Evolutionary conservation across 805 yeast genomes (phyloP).

Genomic region (Candida fluviatilis): DNA sequence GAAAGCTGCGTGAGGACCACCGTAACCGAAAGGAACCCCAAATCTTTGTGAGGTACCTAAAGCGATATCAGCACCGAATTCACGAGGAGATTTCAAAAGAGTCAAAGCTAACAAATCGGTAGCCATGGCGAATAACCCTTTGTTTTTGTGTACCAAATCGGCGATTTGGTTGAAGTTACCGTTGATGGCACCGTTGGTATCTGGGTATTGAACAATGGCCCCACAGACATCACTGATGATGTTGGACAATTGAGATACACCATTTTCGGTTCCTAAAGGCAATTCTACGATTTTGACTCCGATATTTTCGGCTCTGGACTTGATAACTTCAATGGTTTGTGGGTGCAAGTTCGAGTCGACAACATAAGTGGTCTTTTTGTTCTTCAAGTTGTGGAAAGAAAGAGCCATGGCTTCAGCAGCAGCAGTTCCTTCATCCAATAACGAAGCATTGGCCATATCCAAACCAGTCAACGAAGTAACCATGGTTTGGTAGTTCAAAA

Average conservation of each 20-base stretch:
- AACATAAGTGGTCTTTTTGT: constrained; percentile 63
- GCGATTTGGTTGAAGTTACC: constrained; percentile 50
- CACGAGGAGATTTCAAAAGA: constrained; percentile 75
- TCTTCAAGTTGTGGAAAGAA: constrained; percentile 62
- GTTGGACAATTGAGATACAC: constrained; percentile 20
- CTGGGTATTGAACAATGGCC: constrained; percentile 85
- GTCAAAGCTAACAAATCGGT: constrained; percentile 90
- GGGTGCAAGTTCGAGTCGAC: constrained; percentile 77
- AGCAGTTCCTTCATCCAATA: constrained; percentile 94
- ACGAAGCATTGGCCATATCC: constrained; percentile 91
- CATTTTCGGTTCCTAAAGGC: constrained; percentile 46
- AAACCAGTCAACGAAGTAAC: constrained; percentile 87
- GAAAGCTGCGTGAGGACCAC: constrained; percentile 99
- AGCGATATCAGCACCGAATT: constrained; percentile 88
- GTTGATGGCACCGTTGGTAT: constrained; percentile 67
- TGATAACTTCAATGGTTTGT: constrained; percentile 78
- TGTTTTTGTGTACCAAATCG: constrained; percentile 60
- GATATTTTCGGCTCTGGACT: constrained; percentile 74
- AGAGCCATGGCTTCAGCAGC: constrained; percentile 96
- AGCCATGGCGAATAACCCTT: constrained; percentile 81
- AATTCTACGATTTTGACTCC: constrained; percentile 59
- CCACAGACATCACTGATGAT: constrained; percentile 56
- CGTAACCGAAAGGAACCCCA: constrained; percentile 97
- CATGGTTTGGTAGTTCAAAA: constrained; percentile 91
- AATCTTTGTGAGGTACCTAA: constrained; percentile 92